phyloP scores from a whole-genome alignment of 352 stramenopile species.

The Phytophthora colocasiae region DNA sequence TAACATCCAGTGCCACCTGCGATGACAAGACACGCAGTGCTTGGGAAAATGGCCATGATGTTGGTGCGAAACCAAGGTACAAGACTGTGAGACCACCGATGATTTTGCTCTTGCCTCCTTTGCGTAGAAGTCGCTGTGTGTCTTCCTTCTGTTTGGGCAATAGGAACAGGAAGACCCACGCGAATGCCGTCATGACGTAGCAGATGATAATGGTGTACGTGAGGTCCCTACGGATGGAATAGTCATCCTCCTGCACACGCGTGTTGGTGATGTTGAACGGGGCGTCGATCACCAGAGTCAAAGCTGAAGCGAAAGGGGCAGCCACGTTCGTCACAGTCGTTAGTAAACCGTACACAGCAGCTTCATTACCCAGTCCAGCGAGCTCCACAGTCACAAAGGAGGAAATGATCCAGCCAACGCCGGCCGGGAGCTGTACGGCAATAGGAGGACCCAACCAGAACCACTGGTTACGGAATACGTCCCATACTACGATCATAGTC shows the following conservation, averaged over 20 bases:
- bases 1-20: not conserved
- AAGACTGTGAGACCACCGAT: slow-evolving; percentile 8
- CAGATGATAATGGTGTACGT: slow-evolving; percentile 23
- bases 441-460: slow-evolving; percentile 22
- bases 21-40: slow-evolving; percentile 21
- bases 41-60: slow-evolving; percentile 25
- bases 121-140: slow-evolving; percentile 13
- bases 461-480: not conserved
- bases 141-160: slow-evolving; percentile 18
- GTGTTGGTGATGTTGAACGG: slow-evolving; percentile 15
- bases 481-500: slow-evolving; percentile 4
- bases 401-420: slow-evolving; percentile 36
- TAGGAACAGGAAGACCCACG: slow-evolving; percentile 19
- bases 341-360: slow-evolving; percentile 36
- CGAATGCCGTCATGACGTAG: slow-evolving; percentile 20
- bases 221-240: slow-evolving; percentile 8
- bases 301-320: slow-evolving; percentile 8
- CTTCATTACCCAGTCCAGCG: slow-evolving; percentile 38
- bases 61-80: slow-evolving; percentile 26
- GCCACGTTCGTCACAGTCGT: slow-evolving; percentile 33
- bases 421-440: slow-evolving; percentile 19
- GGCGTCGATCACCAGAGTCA: slow-evolving; percentile 18
- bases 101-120: slow-evolving; percentile 16
- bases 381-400: slow-evolving; percentile 24
- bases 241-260: slow-evolving; percentile 11